A percentile compares a stretch with the other conserved stretches of the same genome.
Evolutionary conservation across 139 green algal genomes (phyloP).

Genomic region (Mychonastes homosphaera): DNA sequence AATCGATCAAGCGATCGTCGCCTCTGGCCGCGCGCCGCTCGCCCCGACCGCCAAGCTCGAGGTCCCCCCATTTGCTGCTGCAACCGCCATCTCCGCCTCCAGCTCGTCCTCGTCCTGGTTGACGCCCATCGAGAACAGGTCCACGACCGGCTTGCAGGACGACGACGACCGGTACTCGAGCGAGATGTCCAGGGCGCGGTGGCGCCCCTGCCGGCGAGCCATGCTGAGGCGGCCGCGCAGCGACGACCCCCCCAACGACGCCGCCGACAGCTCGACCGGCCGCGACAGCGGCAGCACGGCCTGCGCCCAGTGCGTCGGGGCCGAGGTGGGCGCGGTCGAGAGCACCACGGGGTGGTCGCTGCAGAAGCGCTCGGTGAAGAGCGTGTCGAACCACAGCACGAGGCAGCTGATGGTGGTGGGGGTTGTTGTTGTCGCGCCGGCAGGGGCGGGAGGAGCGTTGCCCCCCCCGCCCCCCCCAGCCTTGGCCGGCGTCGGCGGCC

Average conservation of each 20-base stretch:
- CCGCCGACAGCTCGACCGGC: constrained; percentile 32
- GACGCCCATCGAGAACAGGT: too few relatives aligned
- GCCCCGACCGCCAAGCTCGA: too few relatives aligned
- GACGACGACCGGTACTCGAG: too few relatives aligned
- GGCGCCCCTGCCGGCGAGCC: constrained; percentile 32
- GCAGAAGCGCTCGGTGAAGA: constrained; percentile 80
- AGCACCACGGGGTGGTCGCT: constrained; percentile 55
- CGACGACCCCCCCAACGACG: background rate
- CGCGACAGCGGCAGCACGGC: constrained; percentile 67
- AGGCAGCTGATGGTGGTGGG: too few relatives aligned
- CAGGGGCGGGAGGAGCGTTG: background rate
- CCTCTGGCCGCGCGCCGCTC: too few relatives aligned
- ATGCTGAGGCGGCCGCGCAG: constrained; percentile 62
- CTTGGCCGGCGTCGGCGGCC: constrained; percentile 28
- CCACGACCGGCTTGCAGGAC: too few relatives aligned
- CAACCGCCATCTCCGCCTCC: too few relatives aligned
- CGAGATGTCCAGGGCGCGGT: constrained; percentile 65
- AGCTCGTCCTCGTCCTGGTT: too few relatives aligned
- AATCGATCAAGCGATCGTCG: too few relatives aligned
- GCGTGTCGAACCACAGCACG: constrained; percentile 92
- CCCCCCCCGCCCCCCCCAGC: background rate
- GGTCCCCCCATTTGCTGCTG: too few relatives aligned
- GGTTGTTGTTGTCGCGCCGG: background rate
- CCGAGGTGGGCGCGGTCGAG: constrained; percentile 56
- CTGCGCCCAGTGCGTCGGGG: constrained; percentile 86